These are phyloP conservation scores for Zygosaccharomyces pseudobailii DNA, from an alignment of 1,139 yeast genomes.

Conservation along the genomic window DNA sequence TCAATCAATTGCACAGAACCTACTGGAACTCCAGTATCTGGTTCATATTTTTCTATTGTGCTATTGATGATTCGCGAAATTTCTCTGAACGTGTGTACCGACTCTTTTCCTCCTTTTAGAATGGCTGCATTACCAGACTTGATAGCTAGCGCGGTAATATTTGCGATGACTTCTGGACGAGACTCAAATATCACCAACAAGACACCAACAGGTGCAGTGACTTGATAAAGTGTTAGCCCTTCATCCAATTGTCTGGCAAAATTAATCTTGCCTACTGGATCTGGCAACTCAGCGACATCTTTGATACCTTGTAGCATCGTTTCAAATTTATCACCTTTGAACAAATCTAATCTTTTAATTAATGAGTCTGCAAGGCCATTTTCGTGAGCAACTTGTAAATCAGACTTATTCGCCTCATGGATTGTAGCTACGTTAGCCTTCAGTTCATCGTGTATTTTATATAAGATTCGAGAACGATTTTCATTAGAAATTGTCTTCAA, in stretches of 20 bases:
- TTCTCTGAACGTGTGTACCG: constrained; percentile 73
- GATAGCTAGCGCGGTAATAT: constrained; percentile 90
- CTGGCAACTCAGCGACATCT: constrained; percentile 83
- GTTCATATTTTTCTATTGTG: constrained; percentile 43
- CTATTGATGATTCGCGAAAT: constrained; percentile 69
- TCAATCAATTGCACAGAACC: constrained; percentile 82
- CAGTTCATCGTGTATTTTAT: constrained; percentile 66
- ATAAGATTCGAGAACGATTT: constrained; percentile 68
- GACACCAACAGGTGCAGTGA: constrained; percentile 94
- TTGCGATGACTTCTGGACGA: constrained; percentile 97
- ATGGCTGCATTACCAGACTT: constrained; percentile 96
- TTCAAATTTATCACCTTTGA: constrained; percentile 80
- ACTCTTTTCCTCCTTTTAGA: constrained; percentile 95
- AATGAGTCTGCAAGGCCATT: constrained; percentile 62
- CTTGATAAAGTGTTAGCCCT: constrained; percentile 71
- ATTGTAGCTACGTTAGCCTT: constrained; percentile 54
- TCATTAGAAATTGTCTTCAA: constrained; percentile 72
- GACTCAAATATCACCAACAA: constrained; percentile 89
- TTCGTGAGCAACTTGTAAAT: constrained; percentile 62
- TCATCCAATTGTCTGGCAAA: constrained; percentile 83
- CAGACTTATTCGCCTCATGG: constrained; percentile 66
- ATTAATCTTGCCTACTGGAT: constrained; percentile 85
- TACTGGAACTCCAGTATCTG: constrained; percentile 63
- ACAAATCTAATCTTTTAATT: constrained; percentile 76
- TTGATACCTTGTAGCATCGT: constrained; percentile 90